These are phyloP conservation scores for Plectosphaerella cucumerina DNA, from an alignment of 2,329 filamentous ascomycete genomes.

Conservation along the genomic window DNA sequence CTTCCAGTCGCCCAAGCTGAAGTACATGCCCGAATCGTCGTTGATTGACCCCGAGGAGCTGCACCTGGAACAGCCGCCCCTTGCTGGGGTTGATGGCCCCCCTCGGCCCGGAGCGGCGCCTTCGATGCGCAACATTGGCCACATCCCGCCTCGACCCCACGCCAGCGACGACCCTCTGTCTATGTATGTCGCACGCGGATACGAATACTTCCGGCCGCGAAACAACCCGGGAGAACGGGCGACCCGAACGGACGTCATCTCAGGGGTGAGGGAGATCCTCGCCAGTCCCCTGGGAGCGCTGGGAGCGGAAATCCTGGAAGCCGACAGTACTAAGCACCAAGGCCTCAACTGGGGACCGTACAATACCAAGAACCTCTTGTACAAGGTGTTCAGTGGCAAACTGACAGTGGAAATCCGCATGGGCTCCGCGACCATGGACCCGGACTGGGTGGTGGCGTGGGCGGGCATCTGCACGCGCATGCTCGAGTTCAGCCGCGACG, in stretches of 20 bases:
- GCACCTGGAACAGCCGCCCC: no score
- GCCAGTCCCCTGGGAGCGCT: conserved; percentile 5
- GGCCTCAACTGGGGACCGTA: conserved; percentile 10
- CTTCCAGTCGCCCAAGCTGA: no score
- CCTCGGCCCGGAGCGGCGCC: no score
- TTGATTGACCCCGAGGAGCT: no score
- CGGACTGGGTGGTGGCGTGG: conserved; percentile 29
- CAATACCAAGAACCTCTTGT: background rate
- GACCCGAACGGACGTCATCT: conserved; percentile 8
- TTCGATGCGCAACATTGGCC: no score
- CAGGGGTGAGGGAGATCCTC: conserved; percentile 11
- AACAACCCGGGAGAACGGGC: no score
- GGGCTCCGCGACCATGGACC: conserved; percentile 26
- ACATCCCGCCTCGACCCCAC: no score
- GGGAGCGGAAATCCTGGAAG: background rate
- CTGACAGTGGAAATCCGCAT: conserved; percentile 32
- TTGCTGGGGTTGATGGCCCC: no score
- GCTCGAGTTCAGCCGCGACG: conserved; percentile 20
- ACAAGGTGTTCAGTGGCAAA: background rate
- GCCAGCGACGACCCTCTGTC: no score
- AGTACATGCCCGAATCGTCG: no score
- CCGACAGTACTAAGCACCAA: conserved; percentile 6
- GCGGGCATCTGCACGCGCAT: conserved; percentile 25
- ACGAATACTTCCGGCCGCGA: no score
- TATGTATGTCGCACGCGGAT: background rate